Conservation (phyloP, 176 grass and related monocot species). For the Avena insularis region DNA sequence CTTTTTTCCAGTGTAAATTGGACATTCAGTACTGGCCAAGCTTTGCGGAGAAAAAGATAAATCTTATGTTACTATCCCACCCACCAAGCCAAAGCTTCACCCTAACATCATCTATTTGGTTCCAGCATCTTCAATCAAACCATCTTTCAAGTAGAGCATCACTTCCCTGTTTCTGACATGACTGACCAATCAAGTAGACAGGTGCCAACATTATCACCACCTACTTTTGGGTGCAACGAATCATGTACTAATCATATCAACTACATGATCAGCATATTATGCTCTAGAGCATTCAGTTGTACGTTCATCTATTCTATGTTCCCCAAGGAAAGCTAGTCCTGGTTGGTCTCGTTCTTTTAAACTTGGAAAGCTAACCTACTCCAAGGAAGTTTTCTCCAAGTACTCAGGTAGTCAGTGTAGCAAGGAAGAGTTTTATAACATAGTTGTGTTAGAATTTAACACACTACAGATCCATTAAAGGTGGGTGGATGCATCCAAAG, state of each 20-base stretch:
- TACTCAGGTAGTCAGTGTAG: neutral
- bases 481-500: neutral
- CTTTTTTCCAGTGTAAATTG: constrained; percentile 9
- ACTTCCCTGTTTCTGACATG: constrained; percentile 35
- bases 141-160: constrained; percentile 37
- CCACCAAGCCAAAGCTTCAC: constrained; percentile 39
- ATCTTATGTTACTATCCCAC: constrained; percentile 1
- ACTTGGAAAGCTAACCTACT: neutral
- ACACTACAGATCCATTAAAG: neutral
- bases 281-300: constrained; percentile 6
- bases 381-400: constrained; percentile 14
- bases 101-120: constrained; percentile 38
- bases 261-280: constrained; percentile 37
- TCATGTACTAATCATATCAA: constrained; percentile 40
- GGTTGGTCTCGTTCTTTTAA: neutral
- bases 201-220: constrained; percentile 19
- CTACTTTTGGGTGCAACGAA: constrained; percentile 52
- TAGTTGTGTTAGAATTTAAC: neutral
- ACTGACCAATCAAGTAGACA: constrained; percentile 36
- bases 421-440: neutral
- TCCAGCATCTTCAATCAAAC: constrained; percentile 50
- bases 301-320: neutral
- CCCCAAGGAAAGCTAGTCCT: too few relatives aligned
- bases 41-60: constrained; percentile 25
- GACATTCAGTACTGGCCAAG: neutral